These are phyloP conservation scores for Phialophora verrucosa DNA, from an alignment of 2,329 filamentous ascomycete species.

Conservation along the genomic window DNA sequence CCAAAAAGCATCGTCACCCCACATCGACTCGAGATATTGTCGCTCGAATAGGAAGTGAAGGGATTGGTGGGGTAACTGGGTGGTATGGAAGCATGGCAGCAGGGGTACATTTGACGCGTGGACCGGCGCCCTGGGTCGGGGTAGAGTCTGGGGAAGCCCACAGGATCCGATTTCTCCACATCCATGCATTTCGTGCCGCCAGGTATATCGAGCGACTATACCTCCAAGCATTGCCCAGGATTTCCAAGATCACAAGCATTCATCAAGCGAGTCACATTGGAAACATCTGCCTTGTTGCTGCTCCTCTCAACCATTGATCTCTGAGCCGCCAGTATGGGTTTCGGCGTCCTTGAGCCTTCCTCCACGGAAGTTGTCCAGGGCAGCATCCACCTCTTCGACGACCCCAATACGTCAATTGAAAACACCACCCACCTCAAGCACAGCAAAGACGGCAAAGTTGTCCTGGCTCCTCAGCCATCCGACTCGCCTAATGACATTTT, in stretches of 20 bases:
- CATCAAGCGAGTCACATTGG: not conserved
- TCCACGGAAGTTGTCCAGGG: constrained; percentile 19
- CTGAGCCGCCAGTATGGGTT: constrained; percentile 9
- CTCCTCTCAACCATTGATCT: constrained; percentile 1
- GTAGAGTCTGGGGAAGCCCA: constrained; percentile 8
- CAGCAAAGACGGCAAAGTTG: constrained; percentile 73
- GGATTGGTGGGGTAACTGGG: constrained; percentile 15
- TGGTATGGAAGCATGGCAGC: constrained; percentile 6
- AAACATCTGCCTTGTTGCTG: not conserved
- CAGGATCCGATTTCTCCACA: constrained; percentile 8
- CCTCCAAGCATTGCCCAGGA: constrained; percentile 4
- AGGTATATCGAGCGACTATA: not conserved
- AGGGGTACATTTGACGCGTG: not conserved
- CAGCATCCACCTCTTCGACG: constrained; percentile 22
- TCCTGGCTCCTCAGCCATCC: constrained; percentile 89
- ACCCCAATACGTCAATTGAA: constrained; percentile 9
- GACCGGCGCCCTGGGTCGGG: not conserved
- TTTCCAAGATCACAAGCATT: constrained; percentile 9
- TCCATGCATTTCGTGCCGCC: not conserved
- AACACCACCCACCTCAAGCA: constrained; percentile 23
- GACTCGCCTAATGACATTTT: constrained; percentile 88
- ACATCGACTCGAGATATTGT: constrained; percentile 14
- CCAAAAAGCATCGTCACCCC: constrained; percentile 8
- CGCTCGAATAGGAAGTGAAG: constrained; percentile 8
- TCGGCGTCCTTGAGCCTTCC: constrained; percentile 16